A percentile compares a stretch with the other conserved stretches of the same genome.
Conservation (phyloP, 2,329 filamentous ascomycete species). For the Verticillium nonalfalfae region DNA sequence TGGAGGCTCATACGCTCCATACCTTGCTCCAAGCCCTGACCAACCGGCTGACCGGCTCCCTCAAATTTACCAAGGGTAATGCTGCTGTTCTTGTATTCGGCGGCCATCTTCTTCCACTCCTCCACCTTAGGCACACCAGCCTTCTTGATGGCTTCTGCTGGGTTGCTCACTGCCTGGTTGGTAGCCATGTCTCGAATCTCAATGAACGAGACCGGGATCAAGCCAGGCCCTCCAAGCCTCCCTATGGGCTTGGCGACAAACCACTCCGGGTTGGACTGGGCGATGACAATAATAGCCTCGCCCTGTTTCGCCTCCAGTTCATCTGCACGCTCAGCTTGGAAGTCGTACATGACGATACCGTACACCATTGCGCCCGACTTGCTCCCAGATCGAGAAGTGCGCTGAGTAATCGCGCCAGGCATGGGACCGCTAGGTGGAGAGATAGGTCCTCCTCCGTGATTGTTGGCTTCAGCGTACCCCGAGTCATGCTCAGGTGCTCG, state of each 20-base stretch:
- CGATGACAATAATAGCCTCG: conserved; percentile 96
- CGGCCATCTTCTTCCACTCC: conserved; percentile 99
- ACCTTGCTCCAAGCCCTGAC: conserved; percentile 54
- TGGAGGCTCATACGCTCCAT: conserved; percentile 77
- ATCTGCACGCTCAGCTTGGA: conserved; percentile 89
- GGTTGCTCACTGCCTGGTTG: conserved; percentile 73
- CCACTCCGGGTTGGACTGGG: conserved; percentile 98
- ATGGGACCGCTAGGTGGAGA: conserved; percentile 9
- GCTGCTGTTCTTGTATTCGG: conserved; percentile 98
- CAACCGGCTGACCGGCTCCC: conserved; percentile 31
- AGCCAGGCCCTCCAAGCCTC: conserved; percentile 84
- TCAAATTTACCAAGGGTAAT: conserved; percentile 93
- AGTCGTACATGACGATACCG: conserved; percentile 95
- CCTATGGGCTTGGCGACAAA: conserved; percentile 99
- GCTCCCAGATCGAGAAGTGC: conserved; percentile 40
- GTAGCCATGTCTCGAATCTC: conserved; percentile 93
- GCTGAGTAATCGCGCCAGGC: conserved; percentile 30
- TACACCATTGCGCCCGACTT: conserved; percentile 82
- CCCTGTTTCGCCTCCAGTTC: conserved; percentile 92
- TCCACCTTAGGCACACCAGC: conserved; percentile 93
- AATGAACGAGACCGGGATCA: conserved; percentile 95
- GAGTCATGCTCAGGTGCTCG: conserved; percentile 80
- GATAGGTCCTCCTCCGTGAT: conserved; percentile 5
- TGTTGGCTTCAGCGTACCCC: conserved; percentile 64
- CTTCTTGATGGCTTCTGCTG: conserved; percentile 76